Evolutionary conservation across 495 filamentous ascomycete species (phyloP), one percentile per base, ranked within the genome.

Genomic region (Neurospora sublineolata): DNA sequence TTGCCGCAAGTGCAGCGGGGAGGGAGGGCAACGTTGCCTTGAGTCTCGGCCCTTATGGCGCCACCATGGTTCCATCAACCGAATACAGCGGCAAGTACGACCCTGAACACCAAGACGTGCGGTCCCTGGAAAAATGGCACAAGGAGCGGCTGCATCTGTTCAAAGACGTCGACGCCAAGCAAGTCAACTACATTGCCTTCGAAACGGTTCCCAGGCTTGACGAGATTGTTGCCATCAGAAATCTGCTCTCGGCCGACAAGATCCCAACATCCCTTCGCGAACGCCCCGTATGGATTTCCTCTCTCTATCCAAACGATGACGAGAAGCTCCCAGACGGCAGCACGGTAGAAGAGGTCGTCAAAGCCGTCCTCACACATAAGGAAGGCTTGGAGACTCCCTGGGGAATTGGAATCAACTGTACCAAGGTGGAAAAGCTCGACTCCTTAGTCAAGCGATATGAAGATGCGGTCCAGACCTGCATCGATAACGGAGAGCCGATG

Each of bases 361-460:
- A 74, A 10, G 77, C 75, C 1, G 77, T 87, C 72, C 77, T 87
- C 6, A 79, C 76, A 36, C 77, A 75, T 8, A 71, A 77, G 14
- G 67, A 73, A 64, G 72, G 76, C 0, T 41, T 67, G 10, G 37
- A 68, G 16, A 69, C 77, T 4, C 89, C 89, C 0, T 89, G 86
- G 86, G 89, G 86, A 0, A 83, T 92, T 64, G 89, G 89, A 1
- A 84, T 91, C 71, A 92, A 92, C 76, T 92, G 89, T 77, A 91
- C 89, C 3, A 87, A 85, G 73, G 78, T 89, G 70, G 76, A 79
- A 30, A 87, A 88, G 69, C 80, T 91, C 4, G 73, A 78, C 4
- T 72, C 74, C 2, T 74, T 91, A 39, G 78, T 90, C 30, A 69
- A 73, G 8, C 74, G 77, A 58, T 87, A 87, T 73, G 84, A 85